A percentile compares a stretch with the other conserved stretches of the same genome.
Conservation (phyloP, 805 yeast genomes). For the Scheffersomyces lignosus region DNA sequence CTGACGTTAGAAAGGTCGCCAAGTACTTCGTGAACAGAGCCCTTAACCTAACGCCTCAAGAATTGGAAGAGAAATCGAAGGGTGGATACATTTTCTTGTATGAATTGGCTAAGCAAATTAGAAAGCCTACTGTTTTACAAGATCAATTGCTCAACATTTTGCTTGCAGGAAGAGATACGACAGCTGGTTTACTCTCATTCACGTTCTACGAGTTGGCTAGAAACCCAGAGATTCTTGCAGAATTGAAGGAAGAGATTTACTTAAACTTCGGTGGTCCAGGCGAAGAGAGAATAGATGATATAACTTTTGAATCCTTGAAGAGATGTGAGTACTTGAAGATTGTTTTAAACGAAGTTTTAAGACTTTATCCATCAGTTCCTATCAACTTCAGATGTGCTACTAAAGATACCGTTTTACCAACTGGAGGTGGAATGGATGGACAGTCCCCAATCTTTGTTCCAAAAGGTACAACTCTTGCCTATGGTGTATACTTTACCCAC, state of each 20-base stretch:
- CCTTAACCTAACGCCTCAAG: conserved; percentile 4
- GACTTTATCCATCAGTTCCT: conserved; percentile 37
- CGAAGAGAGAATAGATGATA: conserved; percentile 18
- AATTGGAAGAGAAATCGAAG: conserved; percentile 1
- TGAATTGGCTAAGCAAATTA: conserved; percentile 9
- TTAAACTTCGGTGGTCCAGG: conserved; percentile 24
- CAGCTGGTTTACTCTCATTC: conserved; percentile 32
- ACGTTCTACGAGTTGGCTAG: conserved; percentile 31
- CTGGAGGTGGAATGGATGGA: conserved; percentile 30
- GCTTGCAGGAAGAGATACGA: conserved; percentile 37
- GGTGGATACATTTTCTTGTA: conserved; percentile 12
- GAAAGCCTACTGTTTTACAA: conserved; percentile 9
- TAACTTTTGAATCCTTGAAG: conserved; percentile 34
- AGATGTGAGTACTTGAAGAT: conserved; percentile 32
- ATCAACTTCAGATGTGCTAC: conserved; percentile 31
- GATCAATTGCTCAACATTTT: conserved; percentile 14
- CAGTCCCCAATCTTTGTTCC: conserved; percentile 12
- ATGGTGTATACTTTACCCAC: conserved; percentile 13
- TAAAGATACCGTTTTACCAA: conserved; percentile 32
- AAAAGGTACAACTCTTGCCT: conserved; percentile 13
- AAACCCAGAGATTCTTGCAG: conserved; percentile 28
- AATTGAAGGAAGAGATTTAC: conserved; percentile 28
- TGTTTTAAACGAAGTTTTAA: conserved; percentile 29
- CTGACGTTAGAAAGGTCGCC: conserved; percentile 31
- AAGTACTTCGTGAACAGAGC: conserved; percentile 12